These are phyloP conservation scores for Sambucus nigra DNA, from an alignment of 129 eudicot genomes.

Conservation along the genomic window DNA sequence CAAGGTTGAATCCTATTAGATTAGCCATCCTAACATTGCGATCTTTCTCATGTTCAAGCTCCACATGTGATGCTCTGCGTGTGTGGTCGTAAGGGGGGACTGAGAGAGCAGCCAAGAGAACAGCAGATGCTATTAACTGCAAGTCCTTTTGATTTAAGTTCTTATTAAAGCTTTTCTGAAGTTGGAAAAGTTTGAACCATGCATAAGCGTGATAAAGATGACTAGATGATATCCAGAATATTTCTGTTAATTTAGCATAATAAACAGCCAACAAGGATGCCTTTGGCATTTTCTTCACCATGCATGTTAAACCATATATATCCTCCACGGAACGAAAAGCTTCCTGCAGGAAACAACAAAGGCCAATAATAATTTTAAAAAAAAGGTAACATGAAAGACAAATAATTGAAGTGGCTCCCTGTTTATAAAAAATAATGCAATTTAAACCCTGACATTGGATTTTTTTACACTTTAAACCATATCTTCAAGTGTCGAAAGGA, in stretches of 20 bases:
- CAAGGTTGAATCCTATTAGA: conserved; percentile 72
- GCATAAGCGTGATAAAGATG: conserved; percentile 95
- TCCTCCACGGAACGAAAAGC: conserved; percentile 98
- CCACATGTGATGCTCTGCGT: conserved; percentile 58
- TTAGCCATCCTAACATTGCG: conserved; percentile 55
- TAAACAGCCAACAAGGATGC: conserved; percentile 80
- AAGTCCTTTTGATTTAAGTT: conserved; percentile 84
- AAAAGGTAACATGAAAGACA: no score
- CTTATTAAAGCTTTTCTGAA: conserved; percentile 84
- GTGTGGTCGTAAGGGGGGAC: conserved; percentile 68
- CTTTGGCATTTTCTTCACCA: conserved; percentile 93
- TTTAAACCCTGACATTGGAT: no score
- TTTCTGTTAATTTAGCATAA: conserved; percentile 82
- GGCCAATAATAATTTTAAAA: not conserved
- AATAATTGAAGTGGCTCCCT: no score
- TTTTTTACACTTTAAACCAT: no score
- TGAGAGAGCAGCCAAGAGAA: conserved; percentile 79
- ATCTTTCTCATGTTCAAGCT: conserved; percentile 75
- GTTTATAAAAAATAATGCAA: no score
- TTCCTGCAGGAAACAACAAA: conserved; percentile 41
- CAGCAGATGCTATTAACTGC: conserved; percentile 90
- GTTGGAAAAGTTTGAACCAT: conserved; percentile 87
- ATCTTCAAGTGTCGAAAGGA: no score
- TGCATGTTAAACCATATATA: conserved; percentile 69
- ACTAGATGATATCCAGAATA: conserved; percentile 85